These are phyloP conservation scores for Vanderwaltozyma polyspora DNA, from an alignment of 805 yeast species.

Conservation along the genomic window DNA sequence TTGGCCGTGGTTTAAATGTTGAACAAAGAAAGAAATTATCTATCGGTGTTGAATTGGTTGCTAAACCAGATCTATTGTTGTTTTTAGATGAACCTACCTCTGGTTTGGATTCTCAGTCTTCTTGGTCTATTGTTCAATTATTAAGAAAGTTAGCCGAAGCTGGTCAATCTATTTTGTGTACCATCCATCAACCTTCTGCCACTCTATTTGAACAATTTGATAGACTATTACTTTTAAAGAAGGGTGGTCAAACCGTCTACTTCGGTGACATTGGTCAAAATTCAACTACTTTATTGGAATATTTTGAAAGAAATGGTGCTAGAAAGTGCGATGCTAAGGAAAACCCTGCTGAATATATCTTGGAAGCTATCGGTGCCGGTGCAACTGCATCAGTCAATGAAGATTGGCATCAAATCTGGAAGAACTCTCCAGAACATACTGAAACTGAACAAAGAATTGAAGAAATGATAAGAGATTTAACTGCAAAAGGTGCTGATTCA, in stretches of 20 bases:
- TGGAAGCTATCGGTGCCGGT: constrained; percentile 37
- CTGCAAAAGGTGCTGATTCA: constrained; percentile 1
- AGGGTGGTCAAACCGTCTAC: constrained; percentile 39
- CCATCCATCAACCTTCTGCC: constrained; percentile 49
- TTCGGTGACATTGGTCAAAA: constrained; percentile 25
- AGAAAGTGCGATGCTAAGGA: constrained; percentile 39
- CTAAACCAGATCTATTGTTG: constrained; percentile 35
- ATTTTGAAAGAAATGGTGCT: constrained; percentile 59
- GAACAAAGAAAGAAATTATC: constrained; percentile 35
- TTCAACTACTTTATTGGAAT: constrained; percentile 41
- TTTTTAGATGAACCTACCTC: constrained; percentile 46
- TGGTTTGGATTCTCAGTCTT: constrained; percentile 41
- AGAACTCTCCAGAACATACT: constrained; percentile 29
- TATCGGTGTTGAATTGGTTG: constrained; percentile 37
- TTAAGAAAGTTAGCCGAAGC: constrained; percentile 34
- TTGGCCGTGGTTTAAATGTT: constrained; percentile 33
- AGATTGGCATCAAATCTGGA: constrained; percentile 60
- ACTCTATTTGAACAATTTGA: constrained; percentile 38
- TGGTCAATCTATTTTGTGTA: constrained; percentile 44
- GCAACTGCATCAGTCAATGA: constrained; percentile 32
- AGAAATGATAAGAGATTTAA: constrained; percentile 19
- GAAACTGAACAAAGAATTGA: constrained; percentile 23
- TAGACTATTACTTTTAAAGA: constrained; percentile 35
- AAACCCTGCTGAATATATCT: constrained; percentile 35
- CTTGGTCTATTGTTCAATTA: constrained; percentile 40